phyloP scores from a whole-genome alignment of 1,139 yeast genomes.

The Protomyces lactucae-debilis region DNA sequence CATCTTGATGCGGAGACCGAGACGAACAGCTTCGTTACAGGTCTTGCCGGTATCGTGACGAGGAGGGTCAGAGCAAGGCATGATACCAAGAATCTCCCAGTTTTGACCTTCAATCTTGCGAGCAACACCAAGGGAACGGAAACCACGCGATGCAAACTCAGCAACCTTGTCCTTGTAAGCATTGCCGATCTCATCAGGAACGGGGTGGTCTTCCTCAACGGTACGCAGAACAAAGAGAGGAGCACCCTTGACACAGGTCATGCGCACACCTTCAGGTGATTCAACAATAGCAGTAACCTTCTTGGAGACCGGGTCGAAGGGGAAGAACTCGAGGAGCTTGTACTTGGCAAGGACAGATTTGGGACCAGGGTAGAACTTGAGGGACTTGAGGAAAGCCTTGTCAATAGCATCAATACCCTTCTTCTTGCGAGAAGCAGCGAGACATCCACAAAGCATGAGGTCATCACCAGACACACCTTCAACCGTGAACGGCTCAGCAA shows the following conservation, averaged over 20 bases:
- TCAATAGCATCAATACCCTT: constrained; percentile 98
- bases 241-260: constrained; percentile 67
- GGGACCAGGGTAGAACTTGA: constrained; percentile 57
- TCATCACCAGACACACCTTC: constrained; percentile 98
- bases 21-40: constrained; percentile 59
- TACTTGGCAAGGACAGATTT: constrained; percentile 60
- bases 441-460: constrained; percentile 94
- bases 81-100: constrained; percentile 68
- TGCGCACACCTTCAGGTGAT: constrained; percentile 63
- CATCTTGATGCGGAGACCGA: constrained; percentile 67
- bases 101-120: constrained; percentile 67
- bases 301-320: constrained; percentile 69
- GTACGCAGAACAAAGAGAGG: constrained; percentile 66
- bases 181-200: constrained; percentile 59
- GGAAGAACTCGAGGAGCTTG: constrained; percentile 63
- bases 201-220: constrained; percentile 64
- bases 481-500: constrained; percentile 98
- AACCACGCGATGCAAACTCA: constrained; percentile 69
- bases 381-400: constrained; percentile 92
- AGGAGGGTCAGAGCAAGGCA: constrained; percentile 74
- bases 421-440: constrained; percentile 98
- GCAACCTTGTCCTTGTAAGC: constrained; percentile 67
- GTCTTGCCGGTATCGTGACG: constrained; percentile 69
- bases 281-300: constrained; percentile 66
- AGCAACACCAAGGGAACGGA: constrained; percentile 70